Evolutionary conservation across 805 yeast genomes (phyloP).

Genomic region (Scheffersomyces coipomensis): DNA sequence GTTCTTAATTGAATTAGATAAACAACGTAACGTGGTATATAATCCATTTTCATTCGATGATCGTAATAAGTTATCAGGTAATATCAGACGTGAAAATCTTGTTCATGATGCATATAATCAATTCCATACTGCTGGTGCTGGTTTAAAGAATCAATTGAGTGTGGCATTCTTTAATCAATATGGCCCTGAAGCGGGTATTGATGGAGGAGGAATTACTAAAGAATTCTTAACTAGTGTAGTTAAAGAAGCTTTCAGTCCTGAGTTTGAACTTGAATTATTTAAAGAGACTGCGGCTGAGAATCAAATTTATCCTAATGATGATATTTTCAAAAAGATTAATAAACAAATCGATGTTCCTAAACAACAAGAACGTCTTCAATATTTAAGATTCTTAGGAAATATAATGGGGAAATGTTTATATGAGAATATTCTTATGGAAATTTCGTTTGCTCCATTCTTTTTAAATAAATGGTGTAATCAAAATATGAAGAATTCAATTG

Average conservation of each 20-base stretch:
- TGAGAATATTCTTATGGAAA: slow-evolving; percentile 77
- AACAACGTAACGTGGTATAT: slow-evolving; percentile 16
- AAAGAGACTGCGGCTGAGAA: slow-evolving; percentile 46
- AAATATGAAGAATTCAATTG: slow-evolving; percentile 57
- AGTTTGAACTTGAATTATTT: slow-evolving; percentile 28
- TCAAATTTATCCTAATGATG: slow-evolving; percentile 74
- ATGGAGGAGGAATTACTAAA: slow-evolving; percentile 95
- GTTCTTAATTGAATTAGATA: slow-evolving; percentile 56
- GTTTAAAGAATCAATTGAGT: slow-evolving; percentile 56
- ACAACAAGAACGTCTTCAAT: slow-evolving; percentile 23
- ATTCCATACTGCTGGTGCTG: slow-evolving; percentile 51
- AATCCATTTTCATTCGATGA: slow-evolving; percentile 14
- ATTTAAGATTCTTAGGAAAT: slow-evolving; percentile 70
- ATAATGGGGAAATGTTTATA: slow-evolving; percentile 87
- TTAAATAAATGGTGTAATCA: slow-evolving; percentile 60
- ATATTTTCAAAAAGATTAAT: slow-evolving; percentile 35
- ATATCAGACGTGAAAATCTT: slow-evolving; percentile 66
- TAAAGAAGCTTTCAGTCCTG: slow-evolving; percentile 59
- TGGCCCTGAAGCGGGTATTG: slow-evolving; percentile 81
- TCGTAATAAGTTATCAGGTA: slow-evolving; percentile 38
- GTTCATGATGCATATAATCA: slow-evolving; percentile 71
- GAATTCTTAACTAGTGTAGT: slow-evolving; percentile 79
- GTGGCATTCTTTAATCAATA: slow-evolving; percentile 71
- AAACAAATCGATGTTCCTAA: slow-evolving; percentile 28
- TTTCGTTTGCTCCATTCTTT: slow-evolving; percentile 84